These are phyloP conservation scores for Endocarpon pusillum DNA, from an alignment of 495 filamentous ascomycete species.

Conservation along the genomic window DNA sequence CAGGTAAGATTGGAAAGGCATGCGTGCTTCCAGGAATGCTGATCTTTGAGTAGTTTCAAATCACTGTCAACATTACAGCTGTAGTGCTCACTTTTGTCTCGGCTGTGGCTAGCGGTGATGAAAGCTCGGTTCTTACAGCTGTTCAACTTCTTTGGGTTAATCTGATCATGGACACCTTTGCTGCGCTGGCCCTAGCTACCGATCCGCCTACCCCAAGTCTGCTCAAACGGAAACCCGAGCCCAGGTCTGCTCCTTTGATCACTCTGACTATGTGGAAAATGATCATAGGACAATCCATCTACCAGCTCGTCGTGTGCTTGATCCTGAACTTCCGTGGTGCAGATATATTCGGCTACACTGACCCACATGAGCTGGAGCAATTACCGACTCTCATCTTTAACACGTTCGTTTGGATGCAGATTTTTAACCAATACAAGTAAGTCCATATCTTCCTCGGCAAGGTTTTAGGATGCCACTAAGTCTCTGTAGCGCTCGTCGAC, in stretches of 20 bases:
- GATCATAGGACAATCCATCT: conserved; percentile 75
- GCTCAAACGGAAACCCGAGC: conserved; percentile 58
- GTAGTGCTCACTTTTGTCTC: conserved; percentile 73
- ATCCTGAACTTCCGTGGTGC: conserved; percentile 58
- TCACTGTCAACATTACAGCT: conserved; percentile 82
- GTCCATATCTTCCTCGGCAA: conserved; percentile 2
- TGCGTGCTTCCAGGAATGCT: conserved; percentile 1
- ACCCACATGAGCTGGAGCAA: conserved; percentile 18
- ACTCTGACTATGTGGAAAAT: conserved; percentile 84
- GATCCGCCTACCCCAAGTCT: conserved; percentile 58
- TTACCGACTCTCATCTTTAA: conserved; percentile 70
- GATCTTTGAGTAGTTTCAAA: conserved; percentile 51
- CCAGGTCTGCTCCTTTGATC: conserved; percentile 61
- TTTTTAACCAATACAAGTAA: conserved; percentile 74
- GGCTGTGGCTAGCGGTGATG: conserved; percentile 44
- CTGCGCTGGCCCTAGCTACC: conserved; percentile 78
- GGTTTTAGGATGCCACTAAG: conserved; percentile 3
- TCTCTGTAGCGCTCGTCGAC: conserved; percentile 41
- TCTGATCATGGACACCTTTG: conserved; percentile 90
- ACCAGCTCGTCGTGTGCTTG: conserved; percentile 64
- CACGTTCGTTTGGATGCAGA: conserved; percentile 89
- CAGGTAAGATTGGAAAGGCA: conserved; percentile 30
- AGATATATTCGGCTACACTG: conserved; percentile 40
- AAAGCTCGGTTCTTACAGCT: conserved; percentile 62
- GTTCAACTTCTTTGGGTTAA: conserved; percentile 88